These are phyloP conservation scores for Lyophyllum semitale DNA, from an alignment of 768 basidiomycete genomes.

Conservation along the genomic window DNA sequence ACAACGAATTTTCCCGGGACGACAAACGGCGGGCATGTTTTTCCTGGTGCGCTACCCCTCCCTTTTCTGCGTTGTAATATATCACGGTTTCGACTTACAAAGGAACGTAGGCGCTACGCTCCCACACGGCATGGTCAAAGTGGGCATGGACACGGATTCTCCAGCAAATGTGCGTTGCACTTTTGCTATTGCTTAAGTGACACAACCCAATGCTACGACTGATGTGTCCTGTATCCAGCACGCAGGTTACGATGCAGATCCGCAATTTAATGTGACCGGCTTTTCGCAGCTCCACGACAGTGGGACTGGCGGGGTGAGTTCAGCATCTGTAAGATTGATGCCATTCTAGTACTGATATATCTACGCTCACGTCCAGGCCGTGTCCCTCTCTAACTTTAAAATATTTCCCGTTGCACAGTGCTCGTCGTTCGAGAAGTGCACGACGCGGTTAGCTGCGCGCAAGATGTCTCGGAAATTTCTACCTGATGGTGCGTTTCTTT, in stretches of 20 bases:
- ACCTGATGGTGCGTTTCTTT: constrained; percentile 32
- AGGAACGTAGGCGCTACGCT: constrained; percentile 51
- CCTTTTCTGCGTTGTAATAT: neutral
- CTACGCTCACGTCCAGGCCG: constrained; percentile 32
- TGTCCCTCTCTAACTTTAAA: constrained; percentile 65
- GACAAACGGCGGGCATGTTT: constrained; percentile 64
- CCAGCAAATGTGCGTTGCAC: constrained; percentile 50
- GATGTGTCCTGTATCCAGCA: constrained; percentile 30
- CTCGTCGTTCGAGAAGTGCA: constrained; percentile 52
- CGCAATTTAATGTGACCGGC: constrained; percentile 48
- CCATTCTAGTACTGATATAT: neutral
- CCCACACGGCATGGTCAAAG: constrained; percentile 73
- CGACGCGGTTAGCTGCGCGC: constrained; percentile 45
- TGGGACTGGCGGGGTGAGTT: constrained; percentile 60
- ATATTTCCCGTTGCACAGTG: constrained; percentile 56
- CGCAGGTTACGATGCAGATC: constrained; percentile 49
- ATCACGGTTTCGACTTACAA: neutral
- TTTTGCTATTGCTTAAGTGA: no score
- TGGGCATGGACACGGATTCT: constrained; percentile 67
- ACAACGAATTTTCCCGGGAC: no score
- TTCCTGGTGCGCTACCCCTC: constrained; percentile 47
- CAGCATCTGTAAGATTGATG: neutral
- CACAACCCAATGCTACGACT: no score
- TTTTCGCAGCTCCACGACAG: constrained; percentile 67
- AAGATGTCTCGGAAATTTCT: constrained; percentile 48